Conservation (phyloP, 164 flowering plant species). For the Amborella trichopoda region DNA sequence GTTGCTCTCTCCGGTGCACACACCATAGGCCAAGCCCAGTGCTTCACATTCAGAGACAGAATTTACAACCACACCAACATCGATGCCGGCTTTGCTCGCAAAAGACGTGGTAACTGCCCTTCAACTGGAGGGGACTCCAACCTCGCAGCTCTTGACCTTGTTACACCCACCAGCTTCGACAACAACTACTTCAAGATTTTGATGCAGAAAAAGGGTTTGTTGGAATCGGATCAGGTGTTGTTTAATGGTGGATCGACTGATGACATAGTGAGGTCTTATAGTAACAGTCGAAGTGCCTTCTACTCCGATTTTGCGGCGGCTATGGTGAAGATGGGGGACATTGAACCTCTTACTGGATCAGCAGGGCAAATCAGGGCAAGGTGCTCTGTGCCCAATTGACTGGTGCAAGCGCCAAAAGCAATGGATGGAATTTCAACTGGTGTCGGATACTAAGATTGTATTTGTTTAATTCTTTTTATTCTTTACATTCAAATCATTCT, state of each 20-base stretch:
- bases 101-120: too few relatives aligned
- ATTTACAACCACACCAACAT: too few relatives aligned
- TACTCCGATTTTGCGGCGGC: conserved; percentile 13
- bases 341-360: conserved; percentile 11
- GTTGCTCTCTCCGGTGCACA: conserved; percentile 1
- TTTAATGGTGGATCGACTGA: conserved; percentile 14
- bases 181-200: conserved; percentile 14
- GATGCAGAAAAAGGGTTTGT: conserved; percentile 13
- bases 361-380: conserved; percentile 8
- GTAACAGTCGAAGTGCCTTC: conserved; percentile 1
- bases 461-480: too few relatives aligned
- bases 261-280: conserved; percentile 4
- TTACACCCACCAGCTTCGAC: conserved; percentile 13
- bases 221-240: conserved; percentile 20
- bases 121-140: conserved; percentile 14
- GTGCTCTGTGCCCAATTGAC: conserved; percentile 6
- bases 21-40: too few relatives aligned
- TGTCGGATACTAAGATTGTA: too few relatives aligned
- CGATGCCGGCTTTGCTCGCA: too few relatives aligned
- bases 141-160: conserved; percentile 15
- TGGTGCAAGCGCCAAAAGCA: too few relatives aligned
- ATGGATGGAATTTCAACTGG: too few relatives aligned
- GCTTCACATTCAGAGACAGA: too few relatives aligned
- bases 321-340: conserved; percentile 15
- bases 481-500: too few relatives aligned